Evolutionary conservation across 148 eudicot genomes (phyloP).

Genomic region (Cornus florida): DNA sequence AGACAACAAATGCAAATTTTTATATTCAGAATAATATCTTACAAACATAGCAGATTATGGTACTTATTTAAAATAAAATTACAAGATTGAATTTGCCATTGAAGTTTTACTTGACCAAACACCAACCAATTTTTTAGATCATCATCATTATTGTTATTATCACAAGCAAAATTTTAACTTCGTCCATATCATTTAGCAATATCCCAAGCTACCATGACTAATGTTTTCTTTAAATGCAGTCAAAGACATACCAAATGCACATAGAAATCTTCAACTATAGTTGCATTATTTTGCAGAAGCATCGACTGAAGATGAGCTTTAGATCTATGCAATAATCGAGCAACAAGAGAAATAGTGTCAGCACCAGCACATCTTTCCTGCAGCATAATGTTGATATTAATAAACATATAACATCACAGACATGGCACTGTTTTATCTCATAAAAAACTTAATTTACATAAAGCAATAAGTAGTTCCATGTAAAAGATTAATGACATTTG

Average conservation of each 20-base stretch:
- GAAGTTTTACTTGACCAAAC: not conserved
- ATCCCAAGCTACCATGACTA: conserved; percentile 8
- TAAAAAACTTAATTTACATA: not conserved
- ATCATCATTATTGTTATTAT: not conserved
- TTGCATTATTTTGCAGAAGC: conserved; percentile 73
- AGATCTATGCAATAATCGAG: conserved; percentile 82
- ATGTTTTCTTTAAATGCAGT: not conserved
- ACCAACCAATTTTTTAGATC: not conserved
- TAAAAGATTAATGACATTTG: not conserved
- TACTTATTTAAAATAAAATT: too few relatives aligned
- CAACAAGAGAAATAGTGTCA: conserved; percentile 80
- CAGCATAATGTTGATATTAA: conserved; percentile 34
- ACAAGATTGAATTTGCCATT: not conserved
- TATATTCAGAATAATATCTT: too few relatives aligned
- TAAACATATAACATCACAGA: conserved; percentile 4
- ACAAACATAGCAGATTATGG: not conserved
- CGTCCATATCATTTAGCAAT: not conserved
- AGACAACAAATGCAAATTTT: not conserved
- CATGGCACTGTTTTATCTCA: not conserved
- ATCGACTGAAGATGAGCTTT: conserved; percentile 87
- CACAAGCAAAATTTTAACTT: not conserved
- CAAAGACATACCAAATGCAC: conserved; percentile 59
- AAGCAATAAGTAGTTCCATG: not conserved
- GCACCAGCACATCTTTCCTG: conserved; percentile 95
- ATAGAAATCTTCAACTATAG: conserved; percentile 85